Percentiles rank a stretch among this genome's conserved stretches.
Evolutionary conservation across 2,329 filamentous ascomycete genomes (phyloP).

Genomic region (Aspergillus transmontanensis): DNA sequence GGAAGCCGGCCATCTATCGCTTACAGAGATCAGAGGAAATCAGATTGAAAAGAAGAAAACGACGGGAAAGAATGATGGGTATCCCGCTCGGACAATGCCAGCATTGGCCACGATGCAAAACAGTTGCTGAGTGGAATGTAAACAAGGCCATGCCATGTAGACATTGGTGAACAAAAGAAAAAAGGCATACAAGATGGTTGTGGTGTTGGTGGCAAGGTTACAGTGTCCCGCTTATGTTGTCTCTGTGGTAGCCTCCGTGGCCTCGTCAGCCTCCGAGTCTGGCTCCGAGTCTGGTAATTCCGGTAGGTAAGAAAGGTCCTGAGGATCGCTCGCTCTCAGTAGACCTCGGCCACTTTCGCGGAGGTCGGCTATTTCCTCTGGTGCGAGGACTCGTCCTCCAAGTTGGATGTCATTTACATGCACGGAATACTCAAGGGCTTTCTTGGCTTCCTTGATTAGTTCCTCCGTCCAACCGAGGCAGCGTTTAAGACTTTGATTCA

Average conservation of each 20-base stretch:
- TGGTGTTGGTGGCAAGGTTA: not conserved
- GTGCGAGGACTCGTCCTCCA: slow-evolving; percentile 74
- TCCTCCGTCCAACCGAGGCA: slow-evolving; percentile 89
- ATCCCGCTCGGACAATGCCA: slow-evolving; percentile 7
- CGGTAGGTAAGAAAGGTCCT: not conserved
- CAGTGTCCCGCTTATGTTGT: not conserved
- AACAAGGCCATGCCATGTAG: not conserved
- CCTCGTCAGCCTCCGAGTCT: not conserved
- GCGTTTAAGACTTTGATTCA: slow-evolving; percentile 89
- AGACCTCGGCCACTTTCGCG: slow-evolving; percentile 35
- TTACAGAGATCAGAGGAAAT: not conserved
- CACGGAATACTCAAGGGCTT: slow-evolving; percentile 82
- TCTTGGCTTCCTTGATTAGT: slow-evolving; percentile 84
- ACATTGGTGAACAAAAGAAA: slow-evolving; percentile 6
- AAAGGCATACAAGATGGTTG: slow-evolving; percentile 4
- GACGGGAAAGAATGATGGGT: slow-evolving; percentile 1
- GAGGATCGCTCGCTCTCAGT: slow-evolving; percentile 29
- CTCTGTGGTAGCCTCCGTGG: not conserved
- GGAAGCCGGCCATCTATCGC: slow-evolving; percentile 10
- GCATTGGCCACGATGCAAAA: slow-evolving; percentile 7
- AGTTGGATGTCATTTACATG: slow-evolving; percentile 77
- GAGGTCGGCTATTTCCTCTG: slow-evolving; percentile 61
- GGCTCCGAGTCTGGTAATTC: slow-evolving; percentile 3
- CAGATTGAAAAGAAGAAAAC: slow-evolving; percentile 4
- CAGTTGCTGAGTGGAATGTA: not conserved